Percentiles rank a stretch among this genome's conserved stretches.
Evolutionary conservation across 805 yeast genomes (phyloP).

Genomic region (Grigorovia humatica): DNA sequence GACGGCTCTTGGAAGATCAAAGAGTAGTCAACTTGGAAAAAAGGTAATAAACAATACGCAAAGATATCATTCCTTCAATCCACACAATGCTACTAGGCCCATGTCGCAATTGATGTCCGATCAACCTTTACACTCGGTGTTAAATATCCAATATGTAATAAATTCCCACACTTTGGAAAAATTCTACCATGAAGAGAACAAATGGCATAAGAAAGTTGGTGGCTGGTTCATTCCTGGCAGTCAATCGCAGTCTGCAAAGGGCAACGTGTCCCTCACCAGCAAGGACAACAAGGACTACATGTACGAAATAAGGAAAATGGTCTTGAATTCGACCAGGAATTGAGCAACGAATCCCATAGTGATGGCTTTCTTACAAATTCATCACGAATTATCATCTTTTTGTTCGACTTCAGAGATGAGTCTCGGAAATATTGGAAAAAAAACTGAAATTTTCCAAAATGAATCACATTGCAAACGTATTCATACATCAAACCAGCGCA

Average conservation of each 20-base stretch:
- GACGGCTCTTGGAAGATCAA: conserved; percentile 7
- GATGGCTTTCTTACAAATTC: background rate
- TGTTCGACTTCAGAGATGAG: background rate
- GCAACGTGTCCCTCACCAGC: conserved; percentile 8
- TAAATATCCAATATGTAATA: background rate
- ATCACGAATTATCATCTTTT: background rate
- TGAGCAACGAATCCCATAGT: background rate
- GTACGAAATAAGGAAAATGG: conserved; percentile 30
- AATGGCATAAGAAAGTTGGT: conserved; percentile 25
- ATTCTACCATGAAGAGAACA: conserved; percentile 28
- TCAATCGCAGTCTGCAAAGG: conserved; percentile 5
- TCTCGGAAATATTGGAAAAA: background rate
- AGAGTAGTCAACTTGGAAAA: background rate
- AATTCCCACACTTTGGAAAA: conserved; percentile 11
- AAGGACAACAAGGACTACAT: conserved; percentile 18
- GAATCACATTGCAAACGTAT: background rate
- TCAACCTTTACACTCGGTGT: conserved; percentile 8
- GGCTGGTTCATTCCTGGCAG: conserved; percentile 22
- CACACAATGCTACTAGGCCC: background rate
- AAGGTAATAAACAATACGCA: background rate
- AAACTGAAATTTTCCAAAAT: background rate
- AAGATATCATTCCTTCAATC: background rate
- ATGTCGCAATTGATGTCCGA: conserved; percentile 11
- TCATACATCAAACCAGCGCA: too few species aligned
- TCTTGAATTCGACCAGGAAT: conserved; percentile 23